Conservation (phyloP, 495 filamentous ascomycete genomes). For the Aspergillus bridgeri region DNA sequence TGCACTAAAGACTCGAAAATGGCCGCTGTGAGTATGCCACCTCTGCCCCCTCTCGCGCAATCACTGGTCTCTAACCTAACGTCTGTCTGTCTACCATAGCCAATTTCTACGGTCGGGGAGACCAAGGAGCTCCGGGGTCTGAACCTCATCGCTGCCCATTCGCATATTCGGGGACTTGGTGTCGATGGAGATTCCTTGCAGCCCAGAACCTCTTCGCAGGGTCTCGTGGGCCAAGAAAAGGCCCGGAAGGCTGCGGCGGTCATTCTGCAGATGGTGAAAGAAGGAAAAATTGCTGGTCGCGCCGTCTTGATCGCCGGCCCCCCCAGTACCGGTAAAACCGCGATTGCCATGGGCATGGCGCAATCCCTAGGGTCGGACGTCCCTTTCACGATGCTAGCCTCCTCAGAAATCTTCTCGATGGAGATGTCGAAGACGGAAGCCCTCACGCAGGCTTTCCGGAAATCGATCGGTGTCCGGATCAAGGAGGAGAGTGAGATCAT, state of each 20-base stretch:
- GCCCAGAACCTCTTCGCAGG: slow-evolving; percentile 81
- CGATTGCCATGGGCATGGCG: slow-evolving; percentile 98
- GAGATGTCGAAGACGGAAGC: slow-evolving; percentile 99
- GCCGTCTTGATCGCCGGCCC: slow-evolving; percentile 95
- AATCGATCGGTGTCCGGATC: slow-evolving; percentile 93
- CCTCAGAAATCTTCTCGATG: slow-evolving; percentile 94
- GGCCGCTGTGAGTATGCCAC: slow-evolving; percentile 46
- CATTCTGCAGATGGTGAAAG: slow-evolving; percentile 96
- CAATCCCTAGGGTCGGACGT: slow-evolving; percentile 91
- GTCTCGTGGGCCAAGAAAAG: slow-evolving; percentile 95
- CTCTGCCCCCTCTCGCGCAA: not conserved
- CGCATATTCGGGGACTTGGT: slow-evolving; percentile 92
- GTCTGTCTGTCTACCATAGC: slow-evolving; percentile 53
- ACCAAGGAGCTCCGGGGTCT: slow-evolving; percentile 89
- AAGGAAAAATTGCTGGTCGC: slow-evolving; percentile 94
- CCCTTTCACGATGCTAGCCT: slow-evolving; percentile 92
- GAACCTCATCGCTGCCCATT: slow-evolving; percentile 97
- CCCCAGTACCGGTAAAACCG: slow-evolving; percentile 97
- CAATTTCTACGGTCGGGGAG: slow-evolving; percentile 90
- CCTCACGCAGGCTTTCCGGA: slow-evolving; percentile 94
- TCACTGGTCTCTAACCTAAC: slow-evolving; percentile 13
- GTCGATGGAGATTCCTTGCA: slow-evolving; percentile 90
- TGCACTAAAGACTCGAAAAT: slow-evolving; percentile 21
- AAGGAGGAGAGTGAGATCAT: slow-evolving; percentile 99
- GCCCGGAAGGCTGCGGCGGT: slow-evolving; percentile 94